Evolutionary conservation across 1,139 yeast genomes (phyloP).

Genomic region (Pichia sp.): DNA sequence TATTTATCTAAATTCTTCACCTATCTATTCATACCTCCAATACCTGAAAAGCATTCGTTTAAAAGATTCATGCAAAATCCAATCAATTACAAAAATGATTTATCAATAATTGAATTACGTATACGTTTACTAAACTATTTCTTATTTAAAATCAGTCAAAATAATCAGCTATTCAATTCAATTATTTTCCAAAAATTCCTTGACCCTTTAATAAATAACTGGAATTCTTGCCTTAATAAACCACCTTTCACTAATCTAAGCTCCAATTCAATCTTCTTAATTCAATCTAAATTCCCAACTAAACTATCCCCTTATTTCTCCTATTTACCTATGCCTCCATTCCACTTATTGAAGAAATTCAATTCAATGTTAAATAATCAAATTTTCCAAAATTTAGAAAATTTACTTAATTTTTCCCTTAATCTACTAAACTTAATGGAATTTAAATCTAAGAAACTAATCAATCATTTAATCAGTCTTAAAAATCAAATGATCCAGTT

Average conservation of each 20-base stretch:
- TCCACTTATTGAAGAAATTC: conserved; percentile 22
- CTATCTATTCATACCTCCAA: conserved; percentile 46
- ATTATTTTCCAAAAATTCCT: conserved; percentile 23
- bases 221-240: conserved; percentile 22
- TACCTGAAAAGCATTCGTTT: conserved; percentile 52
- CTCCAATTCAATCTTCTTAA: conserved; percentile 25
- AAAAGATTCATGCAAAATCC: conserved; percentile 27
- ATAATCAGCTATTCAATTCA: conserved; percentile 19
- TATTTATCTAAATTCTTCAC: conserved; percentile 41
- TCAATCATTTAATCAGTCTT: conserved; percentile 22
- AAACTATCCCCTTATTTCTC: conserved; percentile 29
- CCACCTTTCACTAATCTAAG: conserved; percentile 29
- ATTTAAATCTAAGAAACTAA: conserved; percentile 17
- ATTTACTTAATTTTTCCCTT: conserved; percentile 14
- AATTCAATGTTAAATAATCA: conserved; percentile 18
- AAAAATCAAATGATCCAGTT: conserved; percentile 26
- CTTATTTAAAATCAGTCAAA: conserved; percentile 18
- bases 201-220: conserved; percentile 24
- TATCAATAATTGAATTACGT: conserved; percentile 24
- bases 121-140: conserved; percentile 25
- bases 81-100: conserved; percentile 25
- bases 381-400: conserved; percentile 24
- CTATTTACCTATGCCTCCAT: conserved; percentile 28
- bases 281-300: conserved; percentile 27
- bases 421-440: conserved; percentile 19